Evolutionary conservation across 106 monocot genomes (phyloP).

Genomic region (Dioscorea zingiberensis): DNA sequence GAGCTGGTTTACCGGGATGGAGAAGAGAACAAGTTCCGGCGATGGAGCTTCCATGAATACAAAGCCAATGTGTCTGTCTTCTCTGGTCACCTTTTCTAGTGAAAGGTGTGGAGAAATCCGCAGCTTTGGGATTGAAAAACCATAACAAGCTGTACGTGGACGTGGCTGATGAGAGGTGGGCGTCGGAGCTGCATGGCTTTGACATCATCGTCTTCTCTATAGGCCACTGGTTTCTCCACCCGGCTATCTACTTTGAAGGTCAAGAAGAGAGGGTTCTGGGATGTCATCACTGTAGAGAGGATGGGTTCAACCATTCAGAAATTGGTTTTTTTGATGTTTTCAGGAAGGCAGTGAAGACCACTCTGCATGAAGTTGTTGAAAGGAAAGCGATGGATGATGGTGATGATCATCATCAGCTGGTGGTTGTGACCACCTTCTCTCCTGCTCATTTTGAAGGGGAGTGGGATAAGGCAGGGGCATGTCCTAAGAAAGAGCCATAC

Average conservation of each 20-base stretch:
- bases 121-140: conserved; percentile 23
- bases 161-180: conserved; percentile 58
- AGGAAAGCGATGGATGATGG: background rate
- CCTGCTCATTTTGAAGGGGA: conserved; percentile 93
- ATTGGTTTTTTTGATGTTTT: conserved; percentile 73
- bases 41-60: conserved; percentile 47
- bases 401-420: too few species aligned
- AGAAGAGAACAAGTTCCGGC: conserved; percentile 53
- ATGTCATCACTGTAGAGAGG: conserved; percentile 71
- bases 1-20: conserved; percentile 38
- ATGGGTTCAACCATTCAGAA: conserved; percentile 53
- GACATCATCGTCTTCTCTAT: conserved; percentile 56
- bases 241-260: conserved; percentile 51
- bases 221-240: conserved; percentile 88
- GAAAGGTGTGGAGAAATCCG: conserved; percentile 51
- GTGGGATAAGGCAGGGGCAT: conserved; percentile 78
- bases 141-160: conserved; percentile 71
- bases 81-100: conserved; percentile 98
- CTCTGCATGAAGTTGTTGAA: conserved; percentile 15
- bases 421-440: conserved; percentile 79
- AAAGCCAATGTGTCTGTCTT: conserved; percentile 74
- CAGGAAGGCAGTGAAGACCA: conserved; percentile 38
- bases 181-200: conserved; percentile 26
- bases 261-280: conserved; percentile 31
- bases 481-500: conserved; percentile 65